A percentile compares a stretch with the other conserved stretches of the same genome.
Evolutionary conservation across 306 rosid genomes (phyloP).

Genomic region (Fragaria vesca): DNA sequence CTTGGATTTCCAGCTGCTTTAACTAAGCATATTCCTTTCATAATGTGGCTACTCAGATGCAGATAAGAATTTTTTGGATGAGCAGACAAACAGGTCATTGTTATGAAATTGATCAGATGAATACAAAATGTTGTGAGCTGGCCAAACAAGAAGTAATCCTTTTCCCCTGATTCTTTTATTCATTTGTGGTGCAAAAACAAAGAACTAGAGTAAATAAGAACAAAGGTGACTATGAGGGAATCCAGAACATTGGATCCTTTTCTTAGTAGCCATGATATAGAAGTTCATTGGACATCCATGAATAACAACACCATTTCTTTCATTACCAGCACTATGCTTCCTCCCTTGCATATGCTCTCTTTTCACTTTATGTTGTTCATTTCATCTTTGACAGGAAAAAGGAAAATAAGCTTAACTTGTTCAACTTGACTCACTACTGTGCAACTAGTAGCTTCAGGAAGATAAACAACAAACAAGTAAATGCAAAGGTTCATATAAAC

Average conservation of each 20-base stretch:
- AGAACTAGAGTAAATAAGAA: background rate
- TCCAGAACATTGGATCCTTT: background rate
- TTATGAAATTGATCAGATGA: background rate
- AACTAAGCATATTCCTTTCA: background rate
- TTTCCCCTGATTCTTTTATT: background rate
- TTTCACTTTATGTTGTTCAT: background rate
- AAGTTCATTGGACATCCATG: background rate
- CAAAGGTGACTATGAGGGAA: background rate
- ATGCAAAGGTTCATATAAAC: background rate
- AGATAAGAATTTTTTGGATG: background rate
- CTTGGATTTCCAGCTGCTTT: background rate
- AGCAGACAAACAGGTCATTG: background rate
- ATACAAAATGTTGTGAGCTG: background rate
- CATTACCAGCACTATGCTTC: background rate
- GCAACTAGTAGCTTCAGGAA: background rate
- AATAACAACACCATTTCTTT: background rate
- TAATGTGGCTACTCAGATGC: background rate
- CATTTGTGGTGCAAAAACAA: background rate
- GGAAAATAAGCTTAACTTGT: background rate
- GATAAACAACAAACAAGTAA: background rate
- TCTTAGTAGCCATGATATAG: background rate
- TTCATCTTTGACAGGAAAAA: background rate
- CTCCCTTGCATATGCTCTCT: background rate
- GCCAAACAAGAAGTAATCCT: background rate
- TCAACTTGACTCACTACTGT: background rate